Evolutionary conservation across 768 basidiomycete genomes (phyloP).

Genomic region (Pleurotus platypus): DNA sequence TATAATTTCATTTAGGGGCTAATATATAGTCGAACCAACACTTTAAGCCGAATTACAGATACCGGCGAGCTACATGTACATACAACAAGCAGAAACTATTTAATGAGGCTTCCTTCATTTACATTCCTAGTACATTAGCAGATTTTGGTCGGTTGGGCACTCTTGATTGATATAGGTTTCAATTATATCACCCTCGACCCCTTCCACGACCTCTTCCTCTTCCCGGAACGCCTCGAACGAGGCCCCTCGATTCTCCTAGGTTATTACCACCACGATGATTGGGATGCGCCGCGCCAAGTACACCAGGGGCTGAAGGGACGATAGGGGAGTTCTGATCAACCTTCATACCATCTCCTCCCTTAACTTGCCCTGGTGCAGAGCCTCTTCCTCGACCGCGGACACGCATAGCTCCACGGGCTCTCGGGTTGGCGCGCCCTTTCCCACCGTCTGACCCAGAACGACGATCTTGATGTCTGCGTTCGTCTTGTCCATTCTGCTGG

Average conservation of each 20-base stretch:
- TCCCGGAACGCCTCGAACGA: background rate
- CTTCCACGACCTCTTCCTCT: background rate
- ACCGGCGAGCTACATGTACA: no score
- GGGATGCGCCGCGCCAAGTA: background rate
- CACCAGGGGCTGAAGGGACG: background rate
- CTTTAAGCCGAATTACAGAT: no score
- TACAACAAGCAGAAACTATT: no score
- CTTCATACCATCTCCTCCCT: background rate
- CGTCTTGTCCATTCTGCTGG: background rate
- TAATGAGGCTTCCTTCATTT: no score
- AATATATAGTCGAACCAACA: no score
- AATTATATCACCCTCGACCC: background rate
- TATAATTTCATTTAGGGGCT: no score
- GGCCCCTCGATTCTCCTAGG: background rate
- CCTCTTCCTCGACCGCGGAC: background rate
- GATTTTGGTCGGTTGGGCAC: no score
- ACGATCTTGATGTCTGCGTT: background rate
- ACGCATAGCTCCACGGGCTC: background rate
- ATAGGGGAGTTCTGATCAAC: background rate
- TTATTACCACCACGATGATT: background rate
- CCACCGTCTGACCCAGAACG: background rate
- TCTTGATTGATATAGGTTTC: background rate
- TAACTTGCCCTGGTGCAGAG: background rate
- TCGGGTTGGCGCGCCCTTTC: background rate
- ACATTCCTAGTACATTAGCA: no score